Base-by-base conservation (phyloP, 345 rosid genomes). In the Eucalyptus erythrocorys region DNA sequence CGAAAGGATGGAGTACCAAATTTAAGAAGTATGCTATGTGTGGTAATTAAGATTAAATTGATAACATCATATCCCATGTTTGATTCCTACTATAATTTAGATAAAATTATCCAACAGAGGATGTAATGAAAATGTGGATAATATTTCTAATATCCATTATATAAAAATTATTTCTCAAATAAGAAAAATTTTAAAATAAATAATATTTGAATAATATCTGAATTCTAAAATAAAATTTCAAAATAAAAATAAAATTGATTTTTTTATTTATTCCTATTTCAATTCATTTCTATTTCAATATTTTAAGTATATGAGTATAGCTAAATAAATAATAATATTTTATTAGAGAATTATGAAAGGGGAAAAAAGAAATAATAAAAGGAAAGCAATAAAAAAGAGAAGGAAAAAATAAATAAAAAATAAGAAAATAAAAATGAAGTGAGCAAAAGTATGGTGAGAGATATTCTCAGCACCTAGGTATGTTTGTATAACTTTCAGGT, bases 1-100 rank as follows among this genome's bases (percentile, higher is more conserved):
- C 0, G 0, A 51, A 51, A 51, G 0, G 26, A 7, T 2, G 26
- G 26, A 21, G 26, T 8, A 21, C 10, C 57, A 51, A 51, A 51
- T 51, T 21, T 51, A 51, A 51, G 26, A 51, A 51, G 26, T 51
- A 51, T 0, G 10, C 57, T 0, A 7, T 0, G 2, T 21, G 0
- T 8, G 26, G 5, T 51, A 51, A 51, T 21, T 26, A 0, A 51
- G 24, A 51, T 51, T 51, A 51, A 51, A 51, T 51, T 51, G 2
- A 8, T 51, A 51, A 51, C 8, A 51, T 51, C 5, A 21, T 51
- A 7, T 51, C 26, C 8, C 0, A 0, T 57, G 0, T 26, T 57
- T 57, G 6, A 1, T 57, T 57, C n/a, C 1, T 57, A 57, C 0
- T 57, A 51, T 51, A 21, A 51, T 3, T 5, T 51, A 0, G 0